Evolutionary conservation across 1,284 basidiomycete species (phyloP).

Genomic region (Leccinum pseudoinsigne): DNA sequence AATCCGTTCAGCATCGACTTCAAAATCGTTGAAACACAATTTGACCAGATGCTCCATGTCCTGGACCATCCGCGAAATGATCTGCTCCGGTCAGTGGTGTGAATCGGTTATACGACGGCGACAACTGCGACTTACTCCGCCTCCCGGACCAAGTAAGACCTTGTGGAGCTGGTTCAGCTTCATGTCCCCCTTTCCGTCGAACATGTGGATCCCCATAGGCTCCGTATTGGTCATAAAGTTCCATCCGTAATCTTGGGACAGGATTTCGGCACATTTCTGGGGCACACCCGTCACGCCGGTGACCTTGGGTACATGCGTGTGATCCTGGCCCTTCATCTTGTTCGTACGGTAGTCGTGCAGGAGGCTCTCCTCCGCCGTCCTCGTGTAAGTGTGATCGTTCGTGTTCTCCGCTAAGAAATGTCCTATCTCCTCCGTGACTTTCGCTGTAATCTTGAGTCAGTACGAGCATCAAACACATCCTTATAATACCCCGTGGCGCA

Average conservation of each 20-base stretch:
- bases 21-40: too few relatives aligned
- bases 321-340: too few relatives aligned
- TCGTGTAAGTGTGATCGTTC: too few relatives aligned
- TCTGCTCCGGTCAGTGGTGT: not conserved
- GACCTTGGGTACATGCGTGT: not conserved
- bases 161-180: not conserved
- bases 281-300: not conserved
- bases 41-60: not conserved
- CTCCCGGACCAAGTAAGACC: not conserved
- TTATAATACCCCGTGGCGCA: too few relatives aligned
- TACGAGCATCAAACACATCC: too few relatives aligned
- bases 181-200: not conserved
- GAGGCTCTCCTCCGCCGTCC: too few relatives aligned
- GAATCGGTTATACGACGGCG: not conserved
- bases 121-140: not conserved
- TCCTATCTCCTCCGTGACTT: too few relatives aligned
- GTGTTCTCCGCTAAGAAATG: too few relatives aligned
- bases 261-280: not conserved
- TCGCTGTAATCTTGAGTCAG: too few relatives aligned
- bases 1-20: too few relatives aligned
- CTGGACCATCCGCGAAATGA: not conserved
- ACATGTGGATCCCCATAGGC: slow-evolving; percentile 3
- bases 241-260: slow-evolving; percentile 2
- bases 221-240: not conserved
- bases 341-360: too few relatives aligned